Evolutionary conservation across 805 yeast genomes (phyloP), one percentile per base, ranked within the genome.

Genomic region (Saccharomyces kudriavzevii): DNA sequence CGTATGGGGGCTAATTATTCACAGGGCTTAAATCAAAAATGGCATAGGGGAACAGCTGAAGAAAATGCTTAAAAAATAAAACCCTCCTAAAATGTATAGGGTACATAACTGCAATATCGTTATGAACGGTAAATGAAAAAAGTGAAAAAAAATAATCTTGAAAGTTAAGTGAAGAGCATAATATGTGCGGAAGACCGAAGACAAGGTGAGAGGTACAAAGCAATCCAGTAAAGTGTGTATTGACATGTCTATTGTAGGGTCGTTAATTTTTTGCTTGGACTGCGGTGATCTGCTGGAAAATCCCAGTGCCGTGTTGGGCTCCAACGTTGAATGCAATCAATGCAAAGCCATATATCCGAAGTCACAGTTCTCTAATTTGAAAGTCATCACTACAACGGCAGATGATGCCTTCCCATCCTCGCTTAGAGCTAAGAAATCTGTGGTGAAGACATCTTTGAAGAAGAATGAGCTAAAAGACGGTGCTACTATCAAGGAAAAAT

Each of bases 401-500:
- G 90, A 87, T 40, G 94, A 89, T 68, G 97, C 98, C 0, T 94
- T 94, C 72, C 98, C 98, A 26, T 90, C 97, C 9, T 71, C 84
- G 3, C 74, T 94, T 56, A 82, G 83, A 61, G 76, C 89, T 60
- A 89, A 91, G 67, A 79, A 87, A 60, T 90, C 98, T 5, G 87
- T 88, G 2, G 99, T 94, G 47, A 92, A 94, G 73, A 91, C 98
- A 0, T 71, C 84, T 0, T 77, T 91, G 67, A 82, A 81, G 65
- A 80, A 80, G 27, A 82, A 82, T 58, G 97, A 92, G 60, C 72
- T 88, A 48, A 96, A 85, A 56, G 97, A 90, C 56, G 99, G 98
- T 58, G 99, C 99, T 43, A 87, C 95, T 11, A 94, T 94, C 70
- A 87, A 91, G 70, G 99, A 94, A 71, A 91, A 87, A 67, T 94